Conservation (phyloP, 352 stramenopile genomes). For the Phytophthora agathidicida region DNA sequence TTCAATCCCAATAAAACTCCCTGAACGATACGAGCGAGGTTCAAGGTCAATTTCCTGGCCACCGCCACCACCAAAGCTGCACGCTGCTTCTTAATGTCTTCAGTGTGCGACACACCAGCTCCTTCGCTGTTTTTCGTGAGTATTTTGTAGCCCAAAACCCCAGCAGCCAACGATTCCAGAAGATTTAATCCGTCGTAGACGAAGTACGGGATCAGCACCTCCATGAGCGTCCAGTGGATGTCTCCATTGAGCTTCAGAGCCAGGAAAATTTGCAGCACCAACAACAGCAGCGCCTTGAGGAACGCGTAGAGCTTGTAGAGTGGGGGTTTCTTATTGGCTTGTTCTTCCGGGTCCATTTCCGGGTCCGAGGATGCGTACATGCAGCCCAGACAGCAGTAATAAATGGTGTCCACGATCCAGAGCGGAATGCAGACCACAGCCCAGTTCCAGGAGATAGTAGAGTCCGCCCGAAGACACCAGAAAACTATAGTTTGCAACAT, state of each 20-base stretch:
- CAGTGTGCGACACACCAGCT: conserved; percentile 70
- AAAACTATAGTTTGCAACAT: conserved; percentile 55
- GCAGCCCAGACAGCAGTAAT: conserved; percentile 82
- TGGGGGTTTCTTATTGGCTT: conserved; percentile 44
- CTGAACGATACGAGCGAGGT: conserved; percentile 62
- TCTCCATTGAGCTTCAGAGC: conserved; percentile 83
- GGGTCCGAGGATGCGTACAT: conserved; percentile 52
- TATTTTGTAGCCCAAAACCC: conserved; percentile 67
- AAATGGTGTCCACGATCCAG: conserved; percentile 77
- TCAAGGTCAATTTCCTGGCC: conserved; percentile 48
- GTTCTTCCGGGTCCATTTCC: conserved; percentile 65
- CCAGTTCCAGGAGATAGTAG: conserved; percentile 81
- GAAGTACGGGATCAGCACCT: conserved; percentile 83
- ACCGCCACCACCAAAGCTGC: conserved; percentile 44
- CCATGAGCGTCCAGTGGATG: conserved; percentile 59
- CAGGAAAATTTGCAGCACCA: conserved; percentile 84
- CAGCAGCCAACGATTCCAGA: conserved; percentile 60
- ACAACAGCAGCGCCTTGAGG: conserved; percentile 75
- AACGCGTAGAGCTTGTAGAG: conserved; percentile 85
- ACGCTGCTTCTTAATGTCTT: conserved; percentile 73
- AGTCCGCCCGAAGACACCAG: conserved; percentile 81
- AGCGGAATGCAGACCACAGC: conserved; percentile 80
- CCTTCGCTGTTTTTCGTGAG: conserved; percentile 80
- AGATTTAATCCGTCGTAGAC: conserved; percentile 79
- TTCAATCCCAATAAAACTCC: conserved; percentile 72